A percentile compares a stretch with the other conserved stretches of the same genome.
Conservation (phyloP, 768 basidiomycete genomes). For the Kwoniella newhampshirensis region DNA sequence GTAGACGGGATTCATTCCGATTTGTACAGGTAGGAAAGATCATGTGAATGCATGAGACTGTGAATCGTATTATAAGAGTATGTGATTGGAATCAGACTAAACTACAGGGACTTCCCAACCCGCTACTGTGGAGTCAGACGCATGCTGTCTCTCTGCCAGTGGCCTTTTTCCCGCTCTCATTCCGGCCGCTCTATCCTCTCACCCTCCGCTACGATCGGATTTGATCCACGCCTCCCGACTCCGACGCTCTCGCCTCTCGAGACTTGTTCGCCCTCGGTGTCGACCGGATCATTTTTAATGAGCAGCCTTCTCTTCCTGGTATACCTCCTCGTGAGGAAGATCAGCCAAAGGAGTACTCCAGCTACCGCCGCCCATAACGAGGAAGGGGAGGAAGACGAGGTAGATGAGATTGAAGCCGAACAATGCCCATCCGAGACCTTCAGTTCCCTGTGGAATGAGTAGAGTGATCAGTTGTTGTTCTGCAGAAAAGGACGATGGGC, state of each 20-base stretch:
- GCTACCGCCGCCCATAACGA: conserved; percentile 20
- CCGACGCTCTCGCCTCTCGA: neutral
- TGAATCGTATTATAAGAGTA: conserved; percentile 1
- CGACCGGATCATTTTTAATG: no score
- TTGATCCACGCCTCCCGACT: no score
- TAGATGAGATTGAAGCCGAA: conserved; percentile 29
- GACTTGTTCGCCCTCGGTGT: no score
- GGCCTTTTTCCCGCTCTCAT: no score
- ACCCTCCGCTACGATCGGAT: no score
- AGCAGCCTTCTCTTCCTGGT: conserved; percentile 28
- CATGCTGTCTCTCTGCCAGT: no score
- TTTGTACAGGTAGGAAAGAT: neutral
- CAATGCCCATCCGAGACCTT: conserved; percentile 30
- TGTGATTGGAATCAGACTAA: no score
- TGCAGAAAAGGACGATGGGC: neutral
- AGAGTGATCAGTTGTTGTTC: neutral
- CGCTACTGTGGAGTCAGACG: no score
- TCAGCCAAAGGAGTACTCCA: conserved; percentile 24
- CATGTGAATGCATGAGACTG: neutral
- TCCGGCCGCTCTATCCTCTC: no score
- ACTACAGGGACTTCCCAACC: no score
- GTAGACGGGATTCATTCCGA: no score
- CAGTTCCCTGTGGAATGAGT: conserved; percentile 9
- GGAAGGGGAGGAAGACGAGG: conserved; percentile 20
- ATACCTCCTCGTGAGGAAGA: conserved; percentile 23